A percentile compares a stretch with the other conserved stretches of the same genome.
phyloP scores from a whole-genome alignment of 352 stramenopile genomes.

The Saprolegnia parasitica region DNA sequence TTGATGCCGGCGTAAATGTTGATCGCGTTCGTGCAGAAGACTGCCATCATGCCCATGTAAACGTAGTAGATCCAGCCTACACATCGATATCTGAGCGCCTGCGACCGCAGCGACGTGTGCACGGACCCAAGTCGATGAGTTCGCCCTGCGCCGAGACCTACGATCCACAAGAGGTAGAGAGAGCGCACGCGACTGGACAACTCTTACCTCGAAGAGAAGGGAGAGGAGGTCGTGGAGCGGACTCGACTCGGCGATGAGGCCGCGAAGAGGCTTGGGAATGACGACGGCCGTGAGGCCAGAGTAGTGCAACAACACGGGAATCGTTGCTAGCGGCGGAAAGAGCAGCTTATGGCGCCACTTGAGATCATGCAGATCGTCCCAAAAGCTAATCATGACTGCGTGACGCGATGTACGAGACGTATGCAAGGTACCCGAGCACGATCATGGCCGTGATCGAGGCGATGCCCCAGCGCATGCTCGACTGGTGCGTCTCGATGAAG shows the following conservation, averaged over 20 bases:
- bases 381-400: conserved; percentile 37
- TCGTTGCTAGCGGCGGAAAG: conserved; percentile 92
- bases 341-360: conserved; percentile 95
- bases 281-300: conserved; percentile 93
- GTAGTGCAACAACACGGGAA: conserved; percentile 97
- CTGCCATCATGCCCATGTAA: conserved; percentile 98
- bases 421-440: conserved; percentile 64
- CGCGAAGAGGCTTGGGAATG: conserved; percentile 83
- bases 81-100: neutral
- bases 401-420: neutral
- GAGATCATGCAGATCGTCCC: conserved; percentile 96
- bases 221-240: conserved; percentile 53
- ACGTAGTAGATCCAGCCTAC: conserved; percentile 90
- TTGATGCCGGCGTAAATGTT: conserved; percentile 99
- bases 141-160: conserved; percentile 54
- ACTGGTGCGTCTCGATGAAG: conserved; percentile 56
- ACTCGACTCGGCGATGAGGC: conserved; percentile 63
- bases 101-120: neutral
- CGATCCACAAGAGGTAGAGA: conserved; percentile 17
- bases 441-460: conserved; percentile 89
- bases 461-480: conserved; percentile 80
- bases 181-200: conserved; percentile 3
- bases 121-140: conserved; percentile 83
- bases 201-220: conserved; percentile 38
- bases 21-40: conserved; percentile 99